Evolutionary conservation across 768 basidiomycete genomes (phyloP).

Genomic region (Auricularia sp.): DNA sequence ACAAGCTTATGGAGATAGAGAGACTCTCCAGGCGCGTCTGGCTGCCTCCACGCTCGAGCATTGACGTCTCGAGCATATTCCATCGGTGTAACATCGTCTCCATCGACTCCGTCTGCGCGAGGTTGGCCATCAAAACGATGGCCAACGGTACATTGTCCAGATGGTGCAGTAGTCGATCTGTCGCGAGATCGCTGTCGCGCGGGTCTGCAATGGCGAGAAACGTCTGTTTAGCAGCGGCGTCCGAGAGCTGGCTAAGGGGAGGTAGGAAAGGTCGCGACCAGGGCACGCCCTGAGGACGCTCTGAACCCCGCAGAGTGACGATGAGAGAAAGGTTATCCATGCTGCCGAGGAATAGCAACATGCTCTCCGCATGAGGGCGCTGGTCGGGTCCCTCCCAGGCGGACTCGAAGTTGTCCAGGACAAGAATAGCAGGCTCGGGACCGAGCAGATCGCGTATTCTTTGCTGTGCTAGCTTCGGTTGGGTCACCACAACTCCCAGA

Average conservation of each 20-base stretch:
- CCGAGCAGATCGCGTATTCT: neutral
- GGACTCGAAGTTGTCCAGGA: neutral
- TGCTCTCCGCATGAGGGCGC: neutral
- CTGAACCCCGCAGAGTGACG: neutral
- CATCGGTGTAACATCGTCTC: neutral
- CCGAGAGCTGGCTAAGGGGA: neutral
- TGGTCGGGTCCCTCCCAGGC: neutral
- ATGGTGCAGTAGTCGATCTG: neutral
- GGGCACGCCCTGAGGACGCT: neutral
- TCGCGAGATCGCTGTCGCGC: neutral
- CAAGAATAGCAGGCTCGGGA: conserved; percentile 6
- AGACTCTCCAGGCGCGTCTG: neutral
- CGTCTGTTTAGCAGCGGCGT: neutral
- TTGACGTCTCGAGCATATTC: neutral
- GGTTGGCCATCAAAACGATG: neutral
- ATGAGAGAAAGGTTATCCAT: neutral
- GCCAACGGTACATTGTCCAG: neutral
- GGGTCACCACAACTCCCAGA: neutral
- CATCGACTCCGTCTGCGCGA: neutral
- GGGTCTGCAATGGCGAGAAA: neutral
- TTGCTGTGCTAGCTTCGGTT: too few species aligned
- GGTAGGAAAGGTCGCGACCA: neutral
- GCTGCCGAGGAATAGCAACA: neutral
- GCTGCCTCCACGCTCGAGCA: neutral
- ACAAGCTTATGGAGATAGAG: neutral